These are phyloP conservation scores for Rhizodiscina lignyota DNA, from an alignment of 495 filamentous ascomycete species.

Conservation along the genomic window DNA sequence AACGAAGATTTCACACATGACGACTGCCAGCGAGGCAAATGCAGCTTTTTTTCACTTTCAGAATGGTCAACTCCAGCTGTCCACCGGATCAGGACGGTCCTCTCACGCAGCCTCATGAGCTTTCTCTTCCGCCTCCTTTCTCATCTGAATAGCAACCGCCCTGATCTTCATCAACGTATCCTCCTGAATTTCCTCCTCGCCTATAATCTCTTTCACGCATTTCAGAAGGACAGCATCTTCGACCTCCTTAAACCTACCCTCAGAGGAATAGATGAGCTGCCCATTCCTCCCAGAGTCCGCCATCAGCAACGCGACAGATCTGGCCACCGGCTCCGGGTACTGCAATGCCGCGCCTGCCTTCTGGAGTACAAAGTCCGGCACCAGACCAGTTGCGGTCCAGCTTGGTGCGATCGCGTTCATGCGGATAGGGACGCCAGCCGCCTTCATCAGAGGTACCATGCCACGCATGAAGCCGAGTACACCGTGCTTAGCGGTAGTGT, in stretches of 20 bases:
- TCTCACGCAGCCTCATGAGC: too few relatives aligned
- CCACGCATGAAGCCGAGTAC: conserved; percentile 13
- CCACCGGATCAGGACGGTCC: too few relatives aligned
- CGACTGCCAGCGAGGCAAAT: too few relatives aligned
- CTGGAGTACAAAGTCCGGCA: conserved; percentile 4
- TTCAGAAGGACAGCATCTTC: conserved; percentile 7
- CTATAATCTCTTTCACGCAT: conserved; percentile 4
- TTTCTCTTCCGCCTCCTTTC: too few relatives aligned
- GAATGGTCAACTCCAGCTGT: too few relatives aligned
- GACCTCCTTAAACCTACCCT: conserved; percentile 12
- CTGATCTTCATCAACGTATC: too few relatives aligned
- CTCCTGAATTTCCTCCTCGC: background rate
- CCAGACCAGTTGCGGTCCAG: conserved; percentile 15
- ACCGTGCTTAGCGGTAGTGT: conserved; percentile 15
- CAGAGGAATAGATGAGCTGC: conserved; percentile 11
- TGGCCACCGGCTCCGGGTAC: conserved; percentile 13
- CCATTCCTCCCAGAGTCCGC: conserved; percentile 11
- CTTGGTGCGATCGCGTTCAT: conserved; percentile 15
- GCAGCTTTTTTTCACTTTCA: too few relatives aligned
- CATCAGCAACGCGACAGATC: conserved; percentile 13
- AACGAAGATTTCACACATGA: too few relatives aligned
- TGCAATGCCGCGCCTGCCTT: conserved; percentile 5
- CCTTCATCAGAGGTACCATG: conserved; percentile 9
- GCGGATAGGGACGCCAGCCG: conserved; percentile 10
- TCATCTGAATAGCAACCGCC: too few relatives aligned